Conservation (phyloP, 441 rosid genomes). For the Caryocar brasiliense region DNA sequence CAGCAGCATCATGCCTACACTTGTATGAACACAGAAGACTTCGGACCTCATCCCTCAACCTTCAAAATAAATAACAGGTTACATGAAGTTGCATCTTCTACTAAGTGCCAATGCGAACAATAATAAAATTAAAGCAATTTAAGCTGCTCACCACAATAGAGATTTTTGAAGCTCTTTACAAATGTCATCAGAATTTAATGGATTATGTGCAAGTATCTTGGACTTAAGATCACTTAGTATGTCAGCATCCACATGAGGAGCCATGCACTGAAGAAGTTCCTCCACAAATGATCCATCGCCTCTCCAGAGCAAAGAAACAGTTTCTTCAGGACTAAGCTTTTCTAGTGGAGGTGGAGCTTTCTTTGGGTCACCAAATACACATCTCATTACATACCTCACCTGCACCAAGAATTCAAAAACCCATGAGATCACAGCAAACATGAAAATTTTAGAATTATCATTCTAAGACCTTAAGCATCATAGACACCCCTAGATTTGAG, state of each 20-base stretch:
- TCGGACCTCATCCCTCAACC: constrained; percentile 95
- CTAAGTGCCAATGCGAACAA: too few relatives aligned
- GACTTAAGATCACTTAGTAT: constrained; percentile 58
- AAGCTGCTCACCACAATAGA: constrained; percentile 65
- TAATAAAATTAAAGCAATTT: not conserved
- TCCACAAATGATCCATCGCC: constrained; percentile 87
- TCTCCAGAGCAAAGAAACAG: constrained; percentile 69
- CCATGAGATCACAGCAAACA: too few relatives aligned
- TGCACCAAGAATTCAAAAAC: too few relatives aligned
- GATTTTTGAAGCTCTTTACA: constrained; percentile 71
- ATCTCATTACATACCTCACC: constrained; percentile 98
- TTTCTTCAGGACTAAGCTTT: constrained; percentile 73
- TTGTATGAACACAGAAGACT: constrained; percentile 83
- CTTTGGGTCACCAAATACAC: constrained; percentile 84
- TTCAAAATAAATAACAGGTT: constrained; percentile 20
- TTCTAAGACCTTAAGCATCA: too few relatives aligned
- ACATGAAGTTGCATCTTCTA: constrained; percentile 1
- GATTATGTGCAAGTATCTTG: constrained; percentile 64
- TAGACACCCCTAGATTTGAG: too few relatives aligned
- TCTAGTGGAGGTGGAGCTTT: constrained; percentile 93
- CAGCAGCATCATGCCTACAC: constrained; percentile 97
- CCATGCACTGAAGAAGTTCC: constrained; percentile 78
- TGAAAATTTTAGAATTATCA: too few relatives aligned
- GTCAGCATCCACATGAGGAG: constrained; percentile 58
- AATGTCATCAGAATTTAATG: constrained; percentile 53